Percentiles rank a stretch among this genome's conserved stretches.
Evolutionary conservation across 1,284 basidiomycete species (phyloP).

Genomic region (Ustilago curta): DNA sequence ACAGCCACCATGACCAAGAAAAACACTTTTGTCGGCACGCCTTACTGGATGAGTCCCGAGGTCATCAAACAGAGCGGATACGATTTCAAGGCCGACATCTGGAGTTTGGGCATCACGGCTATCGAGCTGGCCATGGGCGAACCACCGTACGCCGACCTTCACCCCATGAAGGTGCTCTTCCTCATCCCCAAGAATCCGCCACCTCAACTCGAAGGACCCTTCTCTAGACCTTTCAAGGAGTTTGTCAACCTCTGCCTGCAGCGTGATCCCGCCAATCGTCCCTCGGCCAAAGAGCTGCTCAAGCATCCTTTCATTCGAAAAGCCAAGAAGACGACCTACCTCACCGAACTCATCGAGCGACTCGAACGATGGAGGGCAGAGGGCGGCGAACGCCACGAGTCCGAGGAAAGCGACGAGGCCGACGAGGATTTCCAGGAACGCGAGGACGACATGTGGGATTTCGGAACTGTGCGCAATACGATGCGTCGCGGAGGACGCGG

Average conservation of each 20-base stretch:
- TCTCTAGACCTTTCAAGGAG: slow-evolving; percentile 91
- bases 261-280: slow-evolving; percentile 92
- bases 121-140: slow-evolving; percentile 98
- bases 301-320: slow-evolving; percentile 95
- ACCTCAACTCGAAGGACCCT: slow-evolving; percentile 86
- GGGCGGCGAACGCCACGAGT: slow-evolving; percentile 71
- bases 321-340: slow-evolving; percentile 91
- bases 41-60: slow-evolving; percentile 87
- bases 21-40: slow-evolving; percentile 90
- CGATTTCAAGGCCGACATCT: slow-evolving; percentile 96
- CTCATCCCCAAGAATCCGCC: slow-evolving; percentile 97
- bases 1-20: slow-evolving; percentile 95
- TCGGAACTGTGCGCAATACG: slow-evolving; percentile 60
- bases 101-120: slow-evolving; percentile 80
- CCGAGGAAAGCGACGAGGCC: slow-evolving; percentile 53
- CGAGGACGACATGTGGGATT: slow-evolving; percentile 63
- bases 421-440: slow-evolving; percentile 56
- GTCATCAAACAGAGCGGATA: slow-evolving; percentile 99
- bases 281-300: slow-evolving; percentile 90
- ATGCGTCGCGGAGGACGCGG: slow-evolving; percentile 52
- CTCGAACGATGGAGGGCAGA: slow-evolving; percentile 89
- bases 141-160: slow-evolving; percentile 95
- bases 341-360: slow-evolving; percentile 94
- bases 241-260: slow-evolving; percentile 93
- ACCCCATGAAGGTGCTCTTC: slow-evolving; percentile 99